These are phyloP conservation scores for Ajuga chamaepitys DNA, from an alignment of 257 asterid genomes.

Conservation along the genomic window DNA sequence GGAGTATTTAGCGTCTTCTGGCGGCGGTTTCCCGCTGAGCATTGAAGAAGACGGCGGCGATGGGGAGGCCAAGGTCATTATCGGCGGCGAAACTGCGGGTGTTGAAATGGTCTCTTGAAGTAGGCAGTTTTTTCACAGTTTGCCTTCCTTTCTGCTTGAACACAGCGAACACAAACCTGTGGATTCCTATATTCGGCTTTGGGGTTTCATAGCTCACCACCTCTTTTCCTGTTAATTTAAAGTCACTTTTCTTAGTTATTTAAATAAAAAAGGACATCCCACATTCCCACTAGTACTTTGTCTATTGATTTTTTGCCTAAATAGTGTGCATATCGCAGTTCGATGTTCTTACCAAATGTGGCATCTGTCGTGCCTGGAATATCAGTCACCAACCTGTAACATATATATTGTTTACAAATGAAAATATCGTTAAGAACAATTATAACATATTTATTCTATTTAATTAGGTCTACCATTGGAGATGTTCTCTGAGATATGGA, in stretches of 20 bases:
- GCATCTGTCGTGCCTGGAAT: slow-evolving; percentile 89
- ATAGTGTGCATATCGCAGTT: too few species aligned
- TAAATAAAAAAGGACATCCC: too few species aligned
- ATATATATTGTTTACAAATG: too few species aligned
- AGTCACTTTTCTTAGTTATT: too few species aligned
- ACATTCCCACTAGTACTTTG: too few species aligned
- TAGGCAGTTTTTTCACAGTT: slow-evolving; percentile 43
- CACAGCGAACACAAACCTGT: slow-evolving; percentile 71
- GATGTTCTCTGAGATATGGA: slow-evolving; percentile 76
- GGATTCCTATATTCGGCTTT: slow-evolving; percentile 72
- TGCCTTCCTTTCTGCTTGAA: slow-evolving; percentile 59
- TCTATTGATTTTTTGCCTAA: too few species aligned
- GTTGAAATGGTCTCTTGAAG: slow-evolving; percentile 51
- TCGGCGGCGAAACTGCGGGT: slow-evolving; percentile 64
- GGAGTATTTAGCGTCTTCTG: slow-evolving; percentile 43
- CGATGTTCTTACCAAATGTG: slow-evolving; percentile 61
- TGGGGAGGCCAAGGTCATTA: slow-evolving; percentile 68
- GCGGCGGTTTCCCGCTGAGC: slow-evolving; percentile 93
- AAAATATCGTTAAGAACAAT: too few species aligned
- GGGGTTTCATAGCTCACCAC: slow-evolving; percentile 62
- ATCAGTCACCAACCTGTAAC: slow-evolving; percentile 73
- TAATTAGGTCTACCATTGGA: slow-evolving; percentile 95
- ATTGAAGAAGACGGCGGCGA: slow-evolving; percentile 90
- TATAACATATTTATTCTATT: too few species aligned
- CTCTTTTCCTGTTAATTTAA: slow-evolving; percentile 71